phyloP scores from a whole-genome alignment of 805 yeast species.

The Yamadazyma ubonensis region DNA sequence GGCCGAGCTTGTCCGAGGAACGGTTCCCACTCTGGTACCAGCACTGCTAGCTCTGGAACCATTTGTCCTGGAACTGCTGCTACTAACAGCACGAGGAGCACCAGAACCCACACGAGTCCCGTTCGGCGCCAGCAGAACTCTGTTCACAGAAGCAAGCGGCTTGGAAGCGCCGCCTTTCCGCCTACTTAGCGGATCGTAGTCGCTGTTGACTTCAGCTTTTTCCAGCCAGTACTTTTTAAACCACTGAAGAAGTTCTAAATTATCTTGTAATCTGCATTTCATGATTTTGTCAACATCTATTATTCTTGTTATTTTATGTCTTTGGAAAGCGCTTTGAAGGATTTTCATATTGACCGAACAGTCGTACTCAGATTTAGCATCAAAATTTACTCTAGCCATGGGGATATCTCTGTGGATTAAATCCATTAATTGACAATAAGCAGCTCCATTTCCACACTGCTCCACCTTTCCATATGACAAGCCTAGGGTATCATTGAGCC shows the following conservation, averaged over 20 bases:
- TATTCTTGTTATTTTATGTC: constrained; percentile 65
- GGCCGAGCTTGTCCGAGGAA: too few relatives aligned
- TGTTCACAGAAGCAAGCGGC: background rate
- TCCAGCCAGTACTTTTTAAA: constrained; percentile 80
- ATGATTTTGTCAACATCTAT: constrained; percentile 80
- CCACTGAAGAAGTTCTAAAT: constrained; percentile 94
- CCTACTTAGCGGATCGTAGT: constrained; percentile 59
- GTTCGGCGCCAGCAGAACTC: too few relatives aligned
- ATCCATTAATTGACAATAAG: constrained; percentile 89
- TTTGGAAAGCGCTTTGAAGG: constrained; percentile 75
- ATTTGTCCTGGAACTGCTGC: too few relatives aligned
- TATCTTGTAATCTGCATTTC: constrained; percentile 90
- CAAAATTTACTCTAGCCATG: constrained; percentile 71
- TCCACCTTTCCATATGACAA: constrained; percentile 76
- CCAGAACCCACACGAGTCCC: background rate
- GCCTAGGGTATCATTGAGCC: constrained; percentile 76
- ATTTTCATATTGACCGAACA: constrained; percentile 78
- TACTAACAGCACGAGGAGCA: background rate
- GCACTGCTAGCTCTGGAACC: constrained; percentile 6
- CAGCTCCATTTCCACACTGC: constrained; percentile 95
- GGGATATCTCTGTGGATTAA: constrained; percentile 82
- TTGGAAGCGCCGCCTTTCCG: constrained; percentile 17
- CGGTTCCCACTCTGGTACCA: constrained; percentile 1
- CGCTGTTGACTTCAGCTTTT: constrained; percentile 54
- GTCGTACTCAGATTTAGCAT: constrained; percentile 72